These are phyloP conservation scores for Pseudogymnoascus sp. DNA, from an alignment of 2,329 filamentous ascomycete species.

Conservation along the genomic window DNA sequence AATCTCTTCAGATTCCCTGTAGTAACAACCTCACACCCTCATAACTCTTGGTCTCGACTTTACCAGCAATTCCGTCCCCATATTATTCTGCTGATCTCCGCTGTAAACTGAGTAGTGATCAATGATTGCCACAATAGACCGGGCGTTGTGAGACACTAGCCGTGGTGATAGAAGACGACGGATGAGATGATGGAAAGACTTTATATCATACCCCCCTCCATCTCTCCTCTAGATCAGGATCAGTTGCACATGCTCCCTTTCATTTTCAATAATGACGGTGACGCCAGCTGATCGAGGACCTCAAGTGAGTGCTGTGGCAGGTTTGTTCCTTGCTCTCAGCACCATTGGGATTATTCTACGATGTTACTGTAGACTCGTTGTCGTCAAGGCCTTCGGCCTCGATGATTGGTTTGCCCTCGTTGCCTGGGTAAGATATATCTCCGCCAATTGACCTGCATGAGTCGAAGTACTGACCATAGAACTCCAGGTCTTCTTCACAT, in stretches of 20 bases:
- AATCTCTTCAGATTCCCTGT: not conserved
- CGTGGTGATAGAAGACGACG: not conserved
- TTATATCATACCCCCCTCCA: not conserved
- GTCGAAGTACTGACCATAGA: not conserved
- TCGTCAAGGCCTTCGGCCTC: slow-evolving; percentile 35
- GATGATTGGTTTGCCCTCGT: slow-evolving; percentile 42
- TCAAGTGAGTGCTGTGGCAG: slow-evolving; percentile 16
- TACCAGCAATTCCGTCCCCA: not conserved
- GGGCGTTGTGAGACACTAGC: not conserved
- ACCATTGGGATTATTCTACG: slow-evolving; percentile 34
- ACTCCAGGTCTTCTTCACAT: slow-evolving; percentile 9
- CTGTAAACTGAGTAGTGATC: not conserved
- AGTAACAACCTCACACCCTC: not conserved
- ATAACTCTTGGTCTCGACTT: not conserved
- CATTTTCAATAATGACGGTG: not conserved
- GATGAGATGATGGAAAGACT: not conserved
- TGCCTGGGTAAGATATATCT: slow-evolving; percentile 33
- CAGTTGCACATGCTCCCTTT: not conserved
- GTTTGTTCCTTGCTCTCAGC: slow-evolving; percentile 29
- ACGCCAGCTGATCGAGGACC: not conserved
- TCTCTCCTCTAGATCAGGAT: not conserved
- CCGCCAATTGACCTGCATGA: not conserved
- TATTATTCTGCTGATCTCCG: not conserved
- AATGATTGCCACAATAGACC: not conserved
- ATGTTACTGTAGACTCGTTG: slow-evolving; percentile 36